Conservation (phyloP, 495 filamentous ascomycete genomes). For the Xylaria intraflava region DNA sequence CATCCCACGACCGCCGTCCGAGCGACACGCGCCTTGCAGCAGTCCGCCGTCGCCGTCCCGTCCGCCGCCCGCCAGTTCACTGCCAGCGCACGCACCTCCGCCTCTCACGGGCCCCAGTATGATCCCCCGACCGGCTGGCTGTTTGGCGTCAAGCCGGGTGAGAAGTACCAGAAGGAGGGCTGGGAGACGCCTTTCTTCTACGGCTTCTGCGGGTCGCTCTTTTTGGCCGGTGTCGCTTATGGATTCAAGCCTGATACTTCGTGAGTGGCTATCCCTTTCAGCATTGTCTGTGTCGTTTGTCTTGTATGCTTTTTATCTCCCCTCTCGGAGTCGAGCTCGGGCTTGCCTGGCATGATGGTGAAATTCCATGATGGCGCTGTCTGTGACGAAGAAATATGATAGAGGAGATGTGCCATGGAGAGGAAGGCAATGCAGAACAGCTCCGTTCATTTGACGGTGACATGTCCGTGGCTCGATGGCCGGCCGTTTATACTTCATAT, state of each 20-base stretch:
- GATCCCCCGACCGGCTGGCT: conserved; percentile 90
- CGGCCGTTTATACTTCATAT: too few relatives aligned
- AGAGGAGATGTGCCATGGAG: too few relatives aligned
- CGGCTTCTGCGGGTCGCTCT: conserved; percentile 81
- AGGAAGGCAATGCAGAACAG: too few relatives aligned
- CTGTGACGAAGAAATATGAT: too few relatives aligned
- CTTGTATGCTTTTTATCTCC: neutral
- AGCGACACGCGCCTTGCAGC: conserved; percentile 20
- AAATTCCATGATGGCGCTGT: too few relatives aligned
- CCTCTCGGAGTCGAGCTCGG: neutral
- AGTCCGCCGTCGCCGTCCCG: conserved; percentile 10
- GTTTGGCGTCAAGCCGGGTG: conserved; percentile 81
- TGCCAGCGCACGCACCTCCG: conserved; percentile 27
- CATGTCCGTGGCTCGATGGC: too few relatives aligned
- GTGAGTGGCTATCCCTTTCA: conserved; percentile 51
- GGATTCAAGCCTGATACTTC: conserved; percentile 97
- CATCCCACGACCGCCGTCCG: conserved; percentile 30
- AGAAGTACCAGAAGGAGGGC: conserved; percentile 92
- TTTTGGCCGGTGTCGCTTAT: conserved; percentile 71
- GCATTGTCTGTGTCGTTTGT: neutral
- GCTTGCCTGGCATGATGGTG: neutral
- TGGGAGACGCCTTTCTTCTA: conserved; percentile 89
- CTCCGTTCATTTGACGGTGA: too few relatives aligned
- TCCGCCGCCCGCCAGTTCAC: conserved; percentile 25
- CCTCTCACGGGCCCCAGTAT: conserved; percentile 68